These are phyloP conservation scores for Ajuga chamaepitys DNA, from an alignment of 257 asterid species.

Conservation along the genomic window DNA sequence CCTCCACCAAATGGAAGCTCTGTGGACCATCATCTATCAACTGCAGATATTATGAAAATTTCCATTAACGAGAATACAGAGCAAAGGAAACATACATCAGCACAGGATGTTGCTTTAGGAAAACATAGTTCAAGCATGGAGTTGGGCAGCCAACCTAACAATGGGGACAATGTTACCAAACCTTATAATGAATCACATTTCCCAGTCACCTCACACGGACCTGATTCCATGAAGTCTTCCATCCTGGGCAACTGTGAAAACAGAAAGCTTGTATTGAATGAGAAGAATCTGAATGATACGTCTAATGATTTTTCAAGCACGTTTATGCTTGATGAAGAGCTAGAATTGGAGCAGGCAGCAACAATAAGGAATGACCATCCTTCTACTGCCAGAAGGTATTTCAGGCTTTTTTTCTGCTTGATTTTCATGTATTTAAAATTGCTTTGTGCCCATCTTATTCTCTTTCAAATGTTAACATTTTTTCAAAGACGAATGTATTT, in stretches of 20 bases:
- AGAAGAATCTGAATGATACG: conserved; percentile 36
- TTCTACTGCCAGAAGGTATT: conserved; percentile 52
- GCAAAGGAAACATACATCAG: conserved; percentile 17
- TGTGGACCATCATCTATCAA: conserved; percentile 20
- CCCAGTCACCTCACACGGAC: conserved; percentile 16
- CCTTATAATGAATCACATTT: conserved; percentile 17
- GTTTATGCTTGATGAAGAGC: conserved; percentile 82
- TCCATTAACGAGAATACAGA: conserved; percentile 19
- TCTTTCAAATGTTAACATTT: background rate
- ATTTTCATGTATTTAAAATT: conserved; percentile 7
- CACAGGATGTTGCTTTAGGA: conserved; percentile 16
- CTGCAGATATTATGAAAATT: conserved; percentile 12
- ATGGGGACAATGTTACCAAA: conserved; percentile 6
- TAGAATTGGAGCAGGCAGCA: conserved; percentile 64
- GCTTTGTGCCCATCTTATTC: background rate
- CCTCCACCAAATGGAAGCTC: conserved; percentile 20
- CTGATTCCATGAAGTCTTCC: conserved; percentile 15
- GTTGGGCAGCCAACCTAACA: conserved; percentile 14
- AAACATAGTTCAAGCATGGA: conserved; percentile 19
- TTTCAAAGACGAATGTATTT: background rate
- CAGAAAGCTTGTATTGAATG: conserved; percentile 20
- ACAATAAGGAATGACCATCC: conserved; percentile 18
- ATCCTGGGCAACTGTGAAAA: conserved; percentile 12
- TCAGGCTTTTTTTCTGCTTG: conserved; percentile 7
- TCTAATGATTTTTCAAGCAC: conserved; percentile 64